phyloP scores from a whole-genome alignment of 345 rosid genomes.

The Conringia planisiliqua region DNA sequence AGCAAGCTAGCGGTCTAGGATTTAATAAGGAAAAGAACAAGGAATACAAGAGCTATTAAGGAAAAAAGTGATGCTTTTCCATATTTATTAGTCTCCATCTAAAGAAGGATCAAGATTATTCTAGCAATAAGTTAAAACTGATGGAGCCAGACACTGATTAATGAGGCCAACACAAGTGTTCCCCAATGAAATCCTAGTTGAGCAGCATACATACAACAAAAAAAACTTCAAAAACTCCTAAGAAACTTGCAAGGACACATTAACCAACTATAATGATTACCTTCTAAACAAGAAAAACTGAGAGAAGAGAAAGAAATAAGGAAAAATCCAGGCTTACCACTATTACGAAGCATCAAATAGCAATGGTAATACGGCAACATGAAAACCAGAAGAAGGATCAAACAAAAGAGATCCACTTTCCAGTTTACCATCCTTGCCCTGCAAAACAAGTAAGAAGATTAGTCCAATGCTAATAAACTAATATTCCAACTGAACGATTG shows the following conservation, averaged over 20 bases:
- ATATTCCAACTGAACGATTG: too few relatives aligned
- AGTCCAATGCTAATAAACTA: too few relatives aligned
- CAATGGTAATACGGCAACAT: slow-evolving; percentile 96
- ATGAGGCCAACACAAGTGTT: not conserved
- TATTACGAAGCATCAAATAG: slow-evolving; percentile 91
- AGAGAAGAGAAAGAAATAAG: not conserved
- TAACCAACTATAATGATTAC: not conserved
- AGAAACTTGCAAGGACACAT: not conserved
- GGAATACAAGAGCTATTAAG: not conserved
- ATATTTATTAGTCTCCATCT: not conserved
- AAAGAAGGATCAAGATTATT: not conserved
- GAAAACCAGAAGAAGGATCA: slow-evolving; percentile 86
- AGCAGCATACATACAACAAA: not conserved
- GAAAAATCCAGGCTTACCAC: slow-evolving; percentile 42
- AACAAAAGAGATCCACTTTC: slow-evolving; percentile 91
- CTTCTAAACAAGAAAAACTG: not conserved
- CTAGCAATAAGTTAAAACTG: not conserved
- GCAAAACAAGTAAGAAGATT: slow-evolving; percentile 1
- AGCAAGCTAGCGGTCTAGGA: not conserved
- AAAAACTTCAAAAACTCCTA: not conserved
- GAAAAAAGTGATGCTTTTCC: not conserved
- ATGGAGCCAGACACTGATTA: too few relatives aligned
- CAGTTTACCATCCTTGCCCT: slow-evolving; percentile 96
- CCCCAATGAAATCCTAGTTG: not conserved
- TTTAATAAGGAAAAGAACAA: not conserved